Base-by-base conservation (phyloP, 257 asterid genomes). In the Capsicum rhomboideum region DNA sequence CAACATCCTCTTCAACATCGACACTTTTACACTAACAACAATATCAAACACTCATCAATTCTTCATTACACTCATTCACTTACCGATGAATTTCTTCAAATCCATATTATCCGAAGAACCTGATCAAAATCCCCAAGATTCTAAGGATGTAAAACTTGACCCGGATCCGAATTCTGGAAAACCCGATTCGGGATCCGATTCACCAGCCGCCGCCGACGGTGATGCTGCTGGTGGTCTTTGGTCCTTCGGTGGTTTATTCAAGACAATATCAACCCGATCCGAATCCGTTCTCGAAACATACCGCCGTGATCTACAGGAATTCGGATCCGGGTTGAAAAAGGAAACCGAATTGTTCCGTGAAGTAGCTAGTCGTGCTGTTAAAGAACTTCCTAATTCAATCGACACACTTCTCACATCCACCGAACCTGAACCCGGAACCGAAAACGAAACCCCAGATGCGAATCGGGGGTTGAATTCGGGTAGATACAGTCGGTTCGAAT, bases 321-420 rank as follows among this genome's bases (percentile, higher is more conserved):
- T 96, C 82, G 90, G 96, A 68, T 87, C 91, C 82, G 98, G 98
- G 12, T 88, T 96, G 26, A 91, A 82, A 83, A 93, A 92, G 83
- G 99, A 96, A 89, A 91, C 94, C 42, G 94, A 88, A n/a, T 78
- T 91, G 20, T 79, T 96, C 89, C 94, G 97, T 13, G 99, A 94
- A 77, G 91, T 87, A 0, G 98, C 99, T 5, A 89, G 88, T 90
- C 96, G 95, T n/a, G 98, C 98, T 52, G 98, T 93, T 87, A 93
- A 92, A 90, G 98, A 94, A 58, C 93, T 96, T 63, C 99, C 99
- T n/a, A 91, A 98, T n/a, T 92, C 98, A 78, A 83, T 95, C 83
- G 98, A 95, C 56, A 4, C 92, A 6, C 85, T 84, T 12, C 46
- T 82, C 58, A 83, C 87, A 17, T 84, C 82, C 6, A 89, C 95